Evolutionary conservation across 352 stramenopile genomes (phyloP).

Genomic region (Thalassiosira allenii): DNA sequence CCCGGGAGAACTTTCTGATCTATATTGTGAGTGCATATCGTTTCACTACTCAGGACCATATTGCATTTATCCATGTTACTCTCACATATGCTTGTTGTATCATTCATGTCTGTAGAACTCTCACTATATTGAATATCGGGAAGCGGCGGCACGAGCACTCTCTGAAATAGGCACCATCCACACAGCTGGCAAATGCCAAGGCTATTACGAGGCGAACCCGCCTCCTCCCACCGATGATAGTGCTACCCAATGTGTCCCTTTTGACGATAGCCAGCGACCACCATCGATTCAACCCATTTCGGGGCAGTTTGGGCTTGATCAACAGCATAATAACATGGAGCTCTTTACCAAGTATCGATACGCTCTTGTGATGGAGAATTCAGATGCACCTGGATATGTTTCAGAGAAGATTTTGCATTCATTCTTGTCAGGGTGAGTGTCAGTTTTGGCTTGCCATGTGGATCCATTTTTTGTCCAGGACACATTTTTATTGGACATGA

Average conservation of each 20-base stretch:
- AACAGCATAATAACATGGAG: constrained; percentile 44
- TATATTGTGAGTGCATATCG: constrained; percentile 46
- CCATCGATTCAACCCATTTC: constrained; percentile 42
- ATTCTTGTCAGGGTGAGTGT: constrained; percentile 59
- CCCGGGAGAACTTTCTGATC: constrained; percentile 54
- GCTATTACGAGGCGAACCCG: constrained; percentile 49
- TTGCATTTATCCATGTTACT: background rate
- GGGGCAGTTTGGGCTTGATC: constrained; percentile 14
- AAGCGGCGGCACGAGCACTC: constrained; percentile 46
- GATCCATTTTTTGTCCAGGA: background rate
- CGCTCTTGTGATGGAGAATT: constrained; percentile 77
- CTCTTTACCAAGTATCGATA: constrained; percentile 64
- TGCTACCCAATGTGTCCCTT: constrained; percentile 47
- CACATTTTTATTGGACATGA: no score
- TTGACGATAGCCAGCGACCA: constrained; percentile 50
- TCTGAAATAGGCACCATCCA: constrained; percentile 62
- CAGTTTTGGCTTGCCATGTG: background rate
- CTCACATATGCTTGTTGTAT: background rate
- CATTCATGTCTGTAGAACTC: constrained; percentile 30
- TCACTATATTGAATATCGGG: constrained; percentile 60
- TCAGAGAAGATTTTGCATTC: constrained; percentile 76
- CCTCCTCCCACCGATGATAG: constrained; percentile 12
- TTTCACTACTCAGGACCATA: constrained; percentile 13
- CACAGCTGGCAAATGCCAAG: constrained; percentile 61
- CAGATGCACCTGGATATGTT: constrained; percentile 57